Evolutionary conservation across 805 yeast species (phyloP), one percentile per base, ranked within the genome.

Genomic region (Scheffersomyces ergatensis): DNA sequence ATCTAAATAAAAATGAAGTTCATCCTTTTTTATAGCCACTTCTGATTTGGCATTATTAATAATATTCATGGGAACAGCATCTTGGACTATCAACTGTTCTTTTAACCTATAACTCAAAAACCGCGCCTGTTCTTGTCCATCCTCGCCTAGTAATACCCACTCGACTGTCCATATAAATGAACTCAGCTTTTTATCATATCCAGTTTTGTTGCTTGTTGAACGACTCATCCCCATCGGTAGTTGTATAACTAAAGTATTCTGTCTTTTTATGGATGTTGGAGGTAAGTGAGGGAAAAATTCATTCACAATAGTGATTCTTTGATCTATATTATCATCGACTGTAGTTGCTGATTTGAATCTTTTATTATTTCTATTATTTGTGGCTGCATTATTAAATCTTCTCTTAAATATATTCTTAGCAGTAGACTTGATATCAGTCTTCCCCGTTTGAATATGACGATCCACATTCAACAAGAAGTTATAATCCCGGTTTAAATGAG

Each of bases 161-260:
- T 89, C 95, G 0, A 89, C 62, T 0, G 95, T 83, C 97, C 97
- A 89, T 14, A 76, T 76, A 56, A 76, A 88, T 6, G 74, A 57
- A 38, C 80, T 77, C 44, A 70, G 62, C 44, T 74, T 74, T 55
- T 78, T 77, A 57, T 88, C 90, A 73, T 80, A 85, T 3, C 82
- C 80, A 0, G 89, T 76, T 49, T 80, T 82, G 55, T 89, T 89
- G 42, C 70, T 58, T 4, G 55, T 54, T 2, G 86, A 70, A 35
- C 95, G 62, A 14, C 80, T 74, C 95, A 89, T 86, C 0, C 93
- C 95, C 17, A 65, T 65, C 0, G 96, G 95, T 18, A 85, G 56
- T 23, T 72, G 65, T 19, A 73, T 64, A 21, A 89, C 79, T 36
- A 77, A 64, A 2, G 85, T 90, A 27, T 90, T 92, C 46, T 89